Conservation (phyloP, 345 rosid genomes). For the Geranium brycei region DNA sequence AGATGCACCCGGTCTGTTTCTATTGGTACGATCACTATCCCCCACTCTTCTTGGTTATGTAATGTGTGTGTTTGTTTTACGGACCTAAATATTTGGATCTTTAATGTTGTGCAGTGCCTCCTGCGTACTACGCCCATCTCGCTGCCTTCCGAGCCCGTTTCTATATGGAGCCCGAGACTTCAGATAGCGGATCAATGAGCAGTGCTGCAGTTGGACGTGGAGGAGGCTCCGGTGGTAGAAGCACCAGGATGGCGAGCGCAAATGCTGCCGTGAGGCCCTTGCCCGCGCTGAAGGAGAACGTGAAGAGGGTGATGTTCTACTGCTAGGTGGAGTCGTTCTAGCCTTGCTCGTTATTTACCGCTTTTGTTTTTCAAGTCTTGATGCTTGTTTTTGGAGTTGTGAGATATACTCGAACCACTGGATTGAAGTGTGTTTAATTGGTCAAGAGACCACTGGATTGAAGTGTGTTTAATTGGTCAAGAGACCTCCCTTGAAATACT, state of each 20-base stretch:
- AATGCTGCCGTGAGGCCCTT: slow-evolving; percentile 67
- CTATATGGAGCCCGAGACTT: slow-evolving; percentile 89
- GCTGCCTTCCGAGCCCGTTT: slow-evolving; percentile 93
- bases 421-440: too few species aligned
- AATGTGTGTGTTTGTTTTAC: neutral
- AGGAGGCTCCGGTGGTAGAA: slow-evolving; percentile 25
- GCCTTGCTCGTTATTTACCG: too few species aligned
- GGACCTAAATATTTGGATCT: neutral
- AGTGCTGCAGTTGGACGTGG: slow-evolving; percentile 56
- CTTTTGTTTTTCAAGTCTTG: too few species aligned
- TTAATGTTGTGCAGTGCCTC: slow-evolving; percentile 52
- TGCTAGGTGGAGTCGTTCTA: slow-evolving; percentile 22
- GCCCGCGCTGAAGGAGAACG: slow-evolving; percentile 88
- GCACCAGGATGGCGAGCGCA: slow-evolving; percentile 42
- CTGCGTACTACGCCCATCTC: slow-evolving; percentile 90
- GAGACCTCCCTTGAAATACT: too few species aligned
- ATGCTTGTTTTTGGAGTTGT: too few species aligned
- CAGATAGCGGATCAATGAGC: slow-evolving; percentile 80
- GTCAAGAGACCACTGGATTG: too few species aligned
- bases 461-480: too few species aligned
- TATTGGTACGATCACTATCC: slow-evolving; percentile 39
- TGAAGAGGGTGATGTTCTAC: slow-evolving; percentile 92
- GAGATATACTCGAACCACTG: too few species aligned
- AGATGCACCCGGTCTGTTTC: slow-evolving; percentile 93
- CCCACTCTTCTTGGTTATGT: neutral